A percentile compares a stretch with the other conserved stretches of the same genome.
Evolutionary conservation across 108 stramenopile genomes (phyloP).

Genomic region (Epipyxis sp.): DNA sequence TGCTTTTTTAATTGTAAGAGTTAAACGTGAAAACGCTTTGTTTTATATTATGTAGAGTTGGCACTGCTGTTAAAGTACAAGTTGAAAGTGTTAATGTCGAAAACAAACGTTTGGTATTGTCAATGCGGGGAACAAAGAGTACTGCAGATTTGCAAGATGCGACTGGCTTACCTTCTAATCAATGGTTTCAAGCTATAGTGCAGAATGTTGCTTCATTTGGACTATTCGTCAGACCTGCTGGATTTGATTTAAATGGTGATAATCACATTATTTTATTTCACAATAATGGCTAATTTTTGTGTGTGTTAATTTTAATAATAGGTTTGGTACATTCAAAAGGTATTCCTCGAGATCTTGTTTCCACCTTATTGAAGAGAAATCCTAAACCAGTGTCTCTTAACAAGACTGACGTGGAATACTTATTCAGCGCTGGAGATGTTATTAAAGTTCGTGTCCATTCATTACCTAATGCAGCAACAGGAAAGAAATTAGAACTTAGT

Average conservation of each 20-base stretch:
- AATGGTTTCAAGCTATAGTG: background rate
- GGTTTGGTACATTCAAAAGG: background rate
- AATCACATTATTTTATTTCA: no score
- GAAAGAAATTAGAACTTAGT: no score
- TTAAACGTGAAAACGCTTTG: background rate
- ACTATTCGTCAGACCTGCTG: conserved; percentile 2
- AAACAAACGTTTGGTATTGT: background rate
- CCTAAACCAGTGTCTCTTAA: background rate
- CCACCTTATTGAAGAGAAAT: background rate
- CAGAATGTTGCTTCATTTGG: background rate
- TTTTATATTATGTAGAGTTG: background rate
- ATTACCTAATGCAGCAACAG: no score
- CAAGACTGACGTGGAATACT: background rate
- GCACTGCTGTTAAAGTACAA: background rate
- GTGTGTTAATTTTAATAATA: background rate
- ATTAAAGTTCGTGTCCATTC: background rate
- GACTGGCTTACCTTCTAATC: background rate
- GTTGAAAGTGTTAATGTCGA: conserved; percentile 6
- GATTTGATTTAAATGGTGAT: background rate
- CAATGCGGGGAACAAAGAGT: background rate
- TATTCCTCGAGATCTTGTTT: background rate
- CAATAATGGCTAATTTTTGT: background rate
- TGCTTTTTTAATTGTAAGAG: background rate
- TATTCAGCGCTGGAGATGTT: background rate
- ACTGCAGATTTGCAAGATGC: background rate